Percentiles rank a stretch among this genome's conserved stretches.
Evolutionary conservation across 2,329 filamentous ascomycete genomes (phyloP).

Genomic region (Onygena corvina): DNA sequence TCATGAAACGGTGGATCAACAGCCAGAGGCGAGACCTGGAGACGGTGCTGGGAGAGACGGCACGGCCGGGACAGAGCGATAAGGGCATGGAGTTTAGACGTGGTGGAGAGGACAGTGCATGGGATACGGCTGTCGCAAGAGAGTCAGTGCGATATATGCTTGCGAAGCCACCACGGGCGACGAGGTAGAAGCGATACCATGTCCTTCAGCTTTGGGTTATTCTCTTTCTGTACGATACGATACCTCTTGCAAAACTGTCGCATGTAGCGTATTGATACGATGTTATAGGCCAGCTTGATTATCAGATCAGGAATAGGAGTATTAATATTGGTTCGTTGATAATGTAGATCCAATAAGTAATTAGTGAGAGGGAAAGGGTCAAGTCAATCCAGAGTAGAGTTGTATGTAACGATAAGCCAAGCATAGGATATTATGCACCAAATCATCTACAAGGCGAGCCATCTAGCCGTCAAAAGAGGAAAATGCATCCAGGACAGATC

Average conservation of each 20-base stretch:
- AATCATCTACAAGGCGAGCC: no score
- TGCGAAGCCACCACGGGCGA: conserved; percentile 31
- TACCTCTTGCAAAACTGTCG: neutral
- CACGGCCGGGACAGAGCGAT: conserved; percentile 44
- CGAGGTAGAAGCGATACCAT: neutral
- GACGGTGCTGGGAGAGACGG: conserved; percentile 71
- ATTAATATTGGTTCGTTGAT: no score
- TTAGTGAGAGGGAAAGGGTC: no score
- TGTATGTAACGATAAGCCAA: no score
- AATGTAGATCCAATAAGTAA: no score
- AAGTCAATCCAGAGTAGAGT: no score
- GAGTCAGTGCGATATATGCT: conserved; percentile 53
- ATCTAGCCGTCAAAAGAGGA: neutral
- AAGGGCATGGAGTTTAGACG: conserved; percentile 35
- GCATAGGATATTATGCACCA: no score
- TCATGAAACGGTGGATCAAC: conserved; percentile 76
- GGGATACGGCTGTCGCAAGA: conserved; percentile 49
- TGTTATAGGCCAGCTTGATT: no score
- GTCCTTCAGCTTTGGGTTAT: neutral
- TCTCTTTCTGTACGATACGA: neutral
- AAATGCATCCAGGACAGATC: neutral
- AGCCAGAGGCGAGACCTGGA: conserved; percentile 86
- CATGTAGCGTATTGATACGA: no score
- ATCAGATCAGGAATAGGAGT: no score
- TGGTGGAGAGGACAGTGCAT: conserved; percentile 47